Percentiles rank a stretch among this genome's conserved stretches.
These are phyloP conservation scores for Stemphylium beticola DNA, from an alignment of 2,329 filamentous ascomycete species.

Conservation along the genomic window DNA sequence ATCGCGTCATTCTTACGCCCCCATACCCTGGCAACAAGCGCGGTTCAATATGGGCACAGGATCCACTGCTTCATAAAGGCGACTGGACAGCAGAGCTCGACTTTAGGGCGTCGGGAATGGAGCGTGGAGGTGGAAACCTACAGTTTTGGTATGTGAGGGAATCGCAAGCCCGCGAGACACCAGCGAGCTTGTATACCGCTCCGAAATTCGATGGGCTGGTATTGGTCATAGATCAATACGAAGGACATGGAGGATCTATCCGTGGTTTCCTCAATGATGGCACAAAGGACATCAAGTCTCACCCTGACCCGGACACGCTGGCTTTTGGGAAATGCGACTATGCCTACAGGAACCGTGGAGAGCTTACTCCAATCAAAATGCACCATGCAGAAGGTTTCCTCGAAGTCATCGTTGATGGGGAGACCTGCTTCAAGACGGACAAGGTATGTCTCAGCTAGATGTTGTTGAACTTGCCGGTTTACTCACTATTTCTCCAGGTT, in stretches of 20 bases:
- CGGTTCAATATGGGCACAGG: conserved; percentile 81
- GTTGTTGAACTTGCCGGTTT: not conserved
- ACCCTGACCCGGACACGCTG: conserved; percentile 79
- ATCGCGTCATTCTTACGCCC: conserved; percentile 90
- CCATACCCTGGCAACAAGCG: conserved; percentile 84
- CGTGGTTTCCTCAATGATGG: conserved; percentile 96
- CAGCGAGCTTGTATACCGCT: conserved; percentile 82
- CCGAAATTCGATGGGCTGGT: conserved; percentile 89
- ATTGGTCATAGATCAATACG: conserved; percentile 83
- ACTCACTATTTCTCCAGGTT: conserved; percentile 58
- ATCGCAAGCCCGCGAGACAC: conserved; percentile 68
- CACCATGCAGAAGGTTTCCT: conserved; percentile 70
- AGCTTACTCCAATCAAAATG: conserved; percentile 79
- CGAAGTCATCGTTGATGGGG: conserved; percentile 79
- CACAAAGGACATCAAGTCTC: conserved; percentile 75
- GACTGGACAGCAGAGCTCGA: conserved; percentile 85
- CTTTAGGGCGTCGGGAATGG: conserved; percentile 85
- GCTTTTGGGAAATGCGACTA: conserved; percentile 95
- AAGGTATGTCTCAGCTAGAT: conserved; percentile 52
- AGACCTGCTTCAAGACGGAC: conserved; percentile 80
- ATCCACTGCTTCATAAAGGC: conserved; percentile 61
- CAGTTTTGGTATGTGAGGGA: conserved; percentile 89
- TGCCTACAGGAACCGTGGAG: conserved; percentile 87
- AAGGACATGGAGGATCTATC: conserved; percentile 78
- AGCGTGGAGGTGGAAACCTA: conserved; percentile 84